Conservation (phyloP, 148 eudicot genomes). For the Pharnaceum exiguum region DNA sequence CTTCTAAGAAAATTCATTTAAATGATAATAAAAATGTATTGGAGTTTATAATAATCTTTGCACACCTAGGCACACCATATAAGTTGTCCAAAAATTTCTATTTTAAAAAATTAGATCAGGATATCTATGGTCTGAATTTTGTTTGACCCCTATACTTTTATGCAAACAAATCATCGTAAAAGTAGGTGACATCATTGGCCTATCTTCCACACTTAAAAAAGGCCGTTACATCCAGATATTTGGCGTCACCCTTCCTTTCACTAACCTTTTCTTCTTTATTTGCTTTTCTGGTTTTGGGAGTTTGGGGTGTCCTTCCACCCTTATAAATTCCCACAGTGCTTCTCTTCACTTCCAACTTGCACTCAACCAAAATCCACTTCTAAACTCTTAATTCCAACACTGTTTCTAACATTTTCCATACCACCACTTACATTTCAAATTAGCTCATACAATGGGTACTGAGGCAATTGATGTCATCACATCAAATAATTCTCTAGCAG, state of each 20-base stretch:
- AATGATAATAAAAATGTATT: too few relatives aligned
- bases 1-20: too few relatives aligned
- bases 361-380: background rate
- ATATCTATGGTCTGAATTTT: too few relatives aligned
- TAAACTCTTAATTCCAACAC: background rate
- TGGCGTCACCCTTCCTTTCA: background rate
- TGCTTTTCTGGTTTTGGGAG: too few relatives aligned
- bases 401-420: background rate
- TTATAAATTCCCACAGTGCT: slow-evolving; percentile 16
- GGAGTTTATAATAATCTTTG: too few relatives aligned
- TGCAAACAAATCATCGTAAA: background rate
- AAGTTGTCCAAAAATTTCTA: too few relatives aligned
- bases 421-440: background rate
- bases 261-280: too few relatives aligned
- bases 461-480: slow-evolving; percentile 43
- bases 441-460: slow-evolving; percentile 20
- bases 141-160: too few relatives aligned
- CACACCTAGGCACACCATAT: too few relatives aligned
- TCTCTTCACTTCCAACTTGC: background rate
- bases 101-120: too few relatives aligned
- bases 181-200: background rate
- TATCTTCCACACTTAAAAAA: background rate
- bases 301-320: too few relatives aligned
- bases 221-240: background rate
- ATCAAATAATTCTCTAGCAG: slow-evolving; percentile 28